Percentiles rank a stretch among this genome's conserved stretches.
Evolutionary conservation across 1,284 basidiomycete species (phyloP).

Genomic region (Ceratobasidium sp.): DNA sequence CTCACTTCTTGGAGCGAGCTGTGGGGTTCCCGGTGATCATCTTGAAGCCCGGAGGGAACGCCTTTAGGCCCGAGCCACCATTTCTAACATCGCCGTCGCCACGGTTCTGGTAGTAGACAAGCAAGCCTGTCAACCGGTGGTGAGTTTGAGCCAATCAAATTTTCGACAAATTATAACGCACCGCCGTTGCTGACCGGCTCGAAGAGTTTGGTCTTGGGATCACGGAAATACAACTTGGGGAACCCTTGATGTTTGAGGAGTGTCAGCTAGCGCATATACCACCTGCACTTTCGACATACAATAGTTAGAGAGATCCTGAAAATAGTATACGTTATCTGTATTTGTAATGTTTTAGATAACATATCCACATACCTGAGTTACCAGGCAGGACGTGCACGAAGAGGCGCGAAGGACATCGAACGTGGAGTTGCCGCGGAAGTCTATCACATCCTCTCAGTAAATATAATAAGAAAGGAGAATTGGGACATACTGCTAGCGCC

Average conservation of each 20-base stretch:
- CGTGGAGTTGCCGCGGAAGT: slow-evolving; percentile 56
- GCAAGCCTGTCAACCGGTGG: neutral
- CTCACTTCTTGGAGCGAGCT: slow-evolving; percentile 32
- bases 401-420: slow-evolving; percentile 57
- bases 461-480: neutral
- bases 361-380: slow-evolving; percentile 36
- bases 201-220: slow-evolving; percentile 56
- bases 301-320: slow-evolving; percentile 58
- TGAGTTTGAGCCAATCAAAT: neutral
- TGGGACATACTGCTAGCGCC: slow-evolving; percentile 32
- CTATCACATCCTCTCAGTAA: slow-evolving; percentile 25
- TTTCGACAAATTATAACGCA: neutral
- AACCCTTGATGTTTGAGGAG: slow-evolving; percentile 6
- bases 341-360: neutral
- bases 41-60: slow-evolving; percentile 56
- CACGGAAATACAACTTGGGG: slow-evolving; percentile 52
- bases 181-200: slow-evolving; percentile 50
- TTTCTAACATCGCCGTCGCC: slow-evolving; percentile 8
- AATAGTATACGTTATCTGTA: slow-evolving; percentile 44
- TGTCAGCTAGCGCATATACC: neutral
- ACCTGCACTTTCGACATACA: slow-evolving; percentile 18
- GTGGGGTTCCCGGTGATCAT: slow-evolving; percentile 59
- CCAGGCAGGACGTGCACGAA: slow-evolving; percentile 57
- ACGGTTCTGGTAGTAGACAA: slow-evolving; percentile 45
- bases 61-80: slow-evolving; percentile 52